phyloP scores from a whole-genome alignment of 129 eudicot genomes.

The Apium graveolens region DNA sequence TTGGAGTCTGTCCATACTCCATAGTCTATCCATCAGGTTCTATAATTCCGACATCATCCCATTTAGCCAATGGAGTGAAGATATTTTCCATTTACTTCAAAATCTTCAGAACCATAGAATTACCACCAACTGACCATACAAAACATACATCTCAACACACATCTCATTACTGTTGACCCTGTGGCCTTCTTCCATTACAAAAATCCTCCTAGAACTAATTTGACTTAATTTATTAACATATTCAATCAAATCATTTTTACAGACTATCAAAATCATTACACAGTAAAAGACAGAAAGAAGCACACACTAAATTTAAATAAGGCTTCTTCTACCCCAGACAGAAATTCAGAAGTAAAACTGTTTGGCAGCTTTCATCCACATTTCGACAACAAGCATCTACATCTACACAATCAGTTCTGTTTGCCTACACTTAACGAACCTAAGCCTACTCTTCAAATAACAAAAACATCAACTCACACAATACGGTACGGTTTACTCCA shows the following conservation, averaged over 20 bases:
- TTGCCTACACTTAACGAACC: neutral
- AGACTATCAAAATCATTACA: neutral
- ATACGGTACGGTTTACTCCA: neutral
- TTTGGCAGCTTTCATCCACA: neutral
- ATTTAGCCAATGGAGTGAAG: neutral
- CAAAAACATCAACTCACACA: neutral
- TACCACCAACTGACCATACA: neutral
- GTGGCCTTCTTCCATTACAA: neutral
- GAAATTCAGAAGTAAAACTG: neutral
- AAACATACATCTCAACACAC: neutral
- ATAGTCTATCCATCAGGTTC: neutral
- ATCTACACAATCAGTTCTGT: neutral
- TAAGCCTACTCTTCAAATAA: neutral
- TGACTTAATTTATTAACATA: neutral
- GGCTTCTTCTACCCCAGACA: neutral
- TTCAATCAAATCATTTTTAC: neutral
- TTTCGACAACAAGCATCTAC: neutral
- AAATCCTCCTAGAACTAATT: neutral
- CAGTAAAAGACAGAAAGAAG: neutral
- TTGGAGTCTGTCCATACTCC: neutral
- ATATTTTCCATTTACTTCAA: neutral
- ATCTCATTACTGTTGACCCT: neutral
- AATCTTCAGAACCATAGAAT: neutral
- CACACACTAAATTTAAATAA: neutral
- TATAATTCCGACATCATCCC: neutral